Conservation (phyloP, 257 asterid species). For the Nicotiana obtusifolia region DNA sequence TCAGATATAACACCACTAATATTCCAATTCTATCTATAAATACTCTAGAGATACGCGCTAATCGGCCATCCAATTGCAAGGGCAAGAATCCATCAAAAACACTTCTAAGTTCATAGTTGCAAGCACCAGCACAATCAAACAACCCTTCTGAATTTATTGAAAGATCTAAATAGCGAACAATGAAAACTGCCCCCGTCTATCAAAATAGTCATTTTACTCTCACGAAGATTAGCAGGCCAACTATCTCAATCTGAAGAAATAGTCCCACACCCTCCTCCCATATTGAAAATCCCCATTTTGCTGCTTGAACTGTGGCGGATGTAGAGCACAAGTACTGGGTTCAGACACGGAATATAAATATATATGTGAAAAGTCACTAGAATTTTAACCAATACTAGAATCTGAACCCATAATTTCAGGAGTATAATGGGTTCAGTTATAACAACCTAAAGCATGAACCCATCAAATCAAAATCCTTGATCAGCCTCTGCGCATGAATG, state of each 20-base stretch:
- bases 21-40: neutral
- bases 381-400: too few species aligned
- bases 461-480: too few species aligned
- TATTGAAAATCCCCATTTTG: neutral
- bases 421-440: too few species aligned
- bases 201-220: neutral
- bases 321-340: too few species aligned
- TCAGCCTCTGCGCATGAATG: neutral
- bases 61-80: neutral
- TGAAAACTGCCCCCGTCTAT: neutral
- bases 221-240: neutral
- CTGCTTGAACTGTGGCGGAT: neutral
- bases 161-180: neutral
- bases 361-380: too few species aligned
- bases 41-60: neutral
- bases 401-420: too few species aligned
- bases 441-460: too few species aligned
- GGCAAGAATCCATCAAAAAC: neutral
- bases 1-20: neutral
- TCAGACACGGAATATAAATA: too few species aligned
- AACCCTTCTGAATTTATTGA: neutral
- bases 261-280: neutral
- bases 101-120: neutral
- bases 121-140: neutral
- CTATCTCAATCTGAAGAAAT: neutral